Percentiles rank a stretch among this genome's conserved stretches.
Evolutionary conservation across 2,329 filamentous ascomycete genomes (phyloP).

Genomic region (Coleophoma crateriformis): DNA sequence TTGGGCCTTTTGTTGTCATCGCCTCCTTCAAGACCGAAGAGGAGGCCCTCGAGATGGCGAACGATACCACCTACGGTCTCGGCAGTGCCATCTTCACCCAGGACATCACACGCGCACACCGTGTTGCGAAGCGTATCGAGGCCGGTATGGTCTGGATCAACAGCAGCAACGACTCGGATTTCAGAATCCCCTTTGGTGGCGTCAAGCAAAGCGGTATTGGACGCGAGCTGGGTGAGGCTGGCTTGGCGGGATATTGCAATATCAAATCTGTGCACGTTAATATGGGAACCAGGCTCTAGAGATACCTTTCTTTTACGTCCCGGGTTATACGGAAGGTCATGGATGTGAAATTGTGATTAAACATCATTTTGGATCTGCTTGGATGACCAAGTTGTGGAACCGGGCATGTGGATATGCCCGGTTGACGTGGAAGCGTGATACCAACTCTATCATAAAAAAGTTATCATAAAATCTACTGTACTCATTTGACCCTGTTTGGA

Average conservation of each 20-base stretch:
- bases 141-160: conserved; percentile 46
- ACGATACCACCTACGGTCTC: conserved; percentile 51
- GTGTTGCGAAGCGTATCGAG: conserved; percentile 45
- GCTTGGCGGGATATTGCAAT: conserved; percentile 35
- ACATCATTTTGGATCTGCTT: too few species aligned
- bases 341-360: too few species aligned
- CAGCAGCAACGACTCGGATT: conserved; percentile 32
- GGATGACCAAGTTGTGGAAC: too few species aligned
- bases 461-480: too few species aligned
- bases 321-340: too few species aligned
- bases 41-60: conserved; percentile 46
- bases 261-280: conserved; percentile 34
- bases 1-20: conserved; percentile 51
- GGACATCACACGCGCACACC: conserved; percentile 39
- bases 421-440: too few species aligned
- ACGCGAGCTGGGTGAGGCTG: conserved; percentile 39
- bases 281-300: conserved; percentile 21
- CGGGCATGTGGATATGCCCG: too few species aligned
- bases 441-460: too few species aligned
- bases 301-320: too few species aligned
- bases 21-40: conserved; percentile 48
- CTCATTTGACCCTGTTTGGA: too few species aligned
- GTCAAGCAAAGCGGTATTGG: conserved; percentile 57
- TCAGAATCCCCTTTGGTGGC: conserved; percentile 47
- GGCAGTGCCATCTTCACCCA: conserved; percentile 50